Evolutionary conservation across 106 monocot species (phyloP).

Genomic region (Dendrobium officinale): DNA sequence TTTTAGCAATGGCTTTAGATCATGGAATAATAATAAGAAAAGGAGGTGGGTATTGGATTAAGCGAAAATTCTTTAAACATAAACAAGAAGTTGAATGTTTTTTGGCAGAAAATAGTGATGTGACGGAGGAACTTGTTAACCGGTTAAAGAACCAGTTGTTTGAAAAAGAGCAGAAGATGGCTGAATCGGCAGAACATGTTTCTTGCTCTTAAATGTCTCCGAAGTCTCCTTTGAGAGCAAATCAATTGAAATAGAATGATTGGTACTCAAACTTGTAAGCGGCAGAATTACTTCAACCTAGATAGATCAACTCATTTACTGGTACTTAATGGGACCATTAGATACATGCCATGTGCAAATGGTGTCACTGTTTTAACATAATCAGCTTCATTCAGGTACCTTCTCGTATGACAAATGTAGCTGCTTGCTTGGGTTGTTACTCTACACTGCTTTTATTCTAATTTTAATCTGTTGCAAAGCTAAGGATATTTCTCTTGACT

Average conservation of each 20-base stretch:
- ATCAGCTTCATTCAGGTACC: not conserved
- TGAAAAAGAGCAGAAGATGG: slow-evolving; percentile 8
- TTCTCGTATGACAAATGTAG: not conserved
- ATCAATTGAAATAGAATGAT: not conserved
- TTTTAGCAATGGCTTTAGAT: slow-evolving; percentile 59
- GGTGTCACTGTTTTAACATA: not conserved
- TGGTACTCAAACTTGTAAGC: too few species aligned
- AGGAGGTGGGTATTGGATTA: slow-evolving; percentile 54
- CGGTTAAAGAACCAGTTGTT: slow-evolving; percentile 45
- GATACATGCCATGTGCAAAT: not conserved
- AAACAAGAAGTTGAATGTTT: slow-evolving; percentile 39
- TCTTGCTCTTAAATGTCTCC: not conserved
- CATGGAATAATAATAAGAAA: slow-evolving; percentile 50
- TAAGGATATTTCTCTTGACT: not conserved
- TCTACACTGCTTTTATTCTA: not conserved
- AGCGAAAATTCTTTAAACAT: slow-evolving; percentile 32
- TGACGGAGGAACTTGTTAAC: slow-evolving; percentile 33
- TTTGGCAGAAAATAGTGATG: slow-evolving; percentile 27
- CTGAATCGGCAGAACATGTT: not conserved
- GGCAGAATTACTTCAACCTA: too few species aligned
- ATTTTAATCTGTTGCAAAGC: not conserved
- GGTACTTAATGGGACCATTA: too few species aligned
- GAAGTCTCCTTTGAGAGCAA: not conserved
- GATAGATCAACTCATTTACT: too few species aligned
- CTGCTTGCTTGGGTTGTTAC: not conserved